These are phyloP conservation scores for Chrysanthemum lavandulifolium DNA, from an alignment of 129 eudicot species.

Conservation along the genomic window DNA sequence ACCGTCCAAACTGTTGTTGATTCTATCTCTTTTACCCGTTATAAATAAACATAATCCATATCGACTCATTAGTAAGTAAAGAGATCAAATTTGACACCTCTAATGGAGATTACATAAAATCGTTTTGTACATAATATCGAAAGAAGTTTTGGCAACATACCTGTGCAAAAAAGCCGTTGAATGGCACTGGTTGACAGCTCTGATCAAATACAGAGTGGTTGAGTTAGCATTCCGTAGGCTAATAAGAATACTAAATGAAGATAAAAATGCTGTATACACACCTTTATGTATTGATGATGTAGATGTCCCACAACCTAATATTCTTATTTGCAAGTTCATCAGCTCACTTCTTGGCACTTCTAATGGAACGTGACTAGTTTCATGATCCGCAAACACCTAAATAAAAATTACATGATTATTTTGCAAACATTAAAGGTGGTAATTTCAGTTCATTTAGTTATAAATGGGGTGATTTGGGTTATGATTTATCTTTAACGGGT, in stretches of 20 bases:
- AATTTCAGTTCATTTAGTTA: background rate
- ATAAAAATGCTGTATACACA: slow-evolving; percentile 15
- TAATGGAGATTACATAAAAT: too few species aligned
- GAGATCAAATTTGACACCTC: background rate
- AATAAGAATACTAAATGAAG: slow-evolving; percentile 1
- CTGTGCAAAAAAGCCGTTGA: slow-evolving; percentile 47
- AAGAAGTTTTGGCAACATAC: slow-evolving; percentile 31
- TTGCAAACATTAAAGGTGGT: background rate
- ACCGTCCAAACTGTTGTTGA: too few species aligned
- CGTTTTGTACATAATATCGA: background rate
- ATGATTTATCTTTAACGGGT: background rate
- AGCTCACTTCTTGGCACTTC: slow-evolving; percentile 46
- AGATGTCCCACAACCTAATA: slow-evolving; percentile 53
- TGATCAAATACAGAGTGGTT: slow-evolving; percentile 18
- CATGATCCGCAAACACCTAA: slow-evolving; percentile 79
- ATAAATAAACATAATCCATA: background rate
- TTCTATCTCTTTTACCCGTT: background rate
- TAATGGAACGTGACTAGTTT: slow-evolving; percentile 48
- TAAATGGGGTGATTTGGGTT: background rate
- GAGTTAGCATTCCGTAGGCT: slow-evolving; percentile 9
- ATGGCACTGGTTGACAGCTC: slow-evolving; percentile 37
- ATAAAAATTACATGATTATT: slow-evolving; percentile 14
- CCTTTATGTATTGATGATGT: slow-evolving; percentile 57
- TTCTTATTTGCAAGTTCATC: slow-evolving; percentile 33
- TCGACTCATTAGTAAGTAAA: background rate